A percentile compares a stretch with the other conserved stretches of the same genome.
Evolutionary conservation across 2,329 filamentous ascomycete species (phyloP).

Genomic region (Trichoderma lentiforme): DNA sequence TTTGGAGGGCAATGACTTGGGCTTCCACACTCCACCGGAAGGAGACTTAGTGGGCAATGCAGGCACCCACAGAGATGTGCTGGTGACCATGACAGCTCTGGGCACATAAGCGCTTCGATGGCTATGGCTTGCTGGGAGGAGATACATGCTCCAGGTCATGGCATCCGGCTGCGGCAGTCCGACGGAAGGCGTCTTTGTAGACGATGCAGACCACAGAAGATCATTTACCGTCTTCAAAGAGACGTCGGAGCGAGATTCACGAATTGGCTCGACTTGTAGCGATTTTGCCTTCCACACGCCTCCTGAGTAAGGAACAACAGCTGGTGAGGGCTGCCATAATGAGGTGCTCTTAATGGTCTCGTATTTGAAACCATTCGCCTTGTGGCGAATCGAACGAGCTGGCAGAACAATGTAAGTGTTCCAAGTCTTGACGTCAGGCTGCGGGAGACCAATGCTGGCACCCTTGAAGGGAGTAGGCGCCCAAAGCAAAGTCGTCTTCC

Average conservation of each 20-base stretch:
- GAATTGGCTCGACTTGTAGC: not conserved
- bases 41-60: not conserved
- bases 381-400: not conserved
- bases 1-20: not conserved
- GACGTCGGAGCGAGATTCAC: not conserved
- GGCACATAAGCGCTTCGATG: slow-evolving; percentile 6
- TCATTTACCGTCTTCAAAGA: not conserved
- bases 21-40: not conserved
- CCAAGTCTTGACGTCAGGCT: slow-evolving; percentile 9
- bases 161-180: not conserved
- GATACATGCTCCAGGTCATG: not conserved
- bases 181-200: not conserved
- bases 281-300: not conserved
- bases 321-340: slow-evolving; percentile 31
- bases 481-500: not conserved
- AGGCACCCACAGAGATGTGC: slow-evolving; percentile 35
- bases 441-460: not conserved
- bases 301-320: not conserved
- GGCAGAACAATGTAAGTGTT: not conserved
- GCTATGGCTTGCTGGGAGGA: not conserved
- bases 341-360: slow-evolving; percentile 35
- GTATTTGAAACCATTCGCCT: slow-evolving; percentile 23
- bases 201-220: not conserved
- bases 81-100: slow-evolving; percentile 34
- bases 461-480: not conserved